Conservation (phyloP, 1,284 basidiomycete genomes). For the Trichosporon sp. region DNA sequence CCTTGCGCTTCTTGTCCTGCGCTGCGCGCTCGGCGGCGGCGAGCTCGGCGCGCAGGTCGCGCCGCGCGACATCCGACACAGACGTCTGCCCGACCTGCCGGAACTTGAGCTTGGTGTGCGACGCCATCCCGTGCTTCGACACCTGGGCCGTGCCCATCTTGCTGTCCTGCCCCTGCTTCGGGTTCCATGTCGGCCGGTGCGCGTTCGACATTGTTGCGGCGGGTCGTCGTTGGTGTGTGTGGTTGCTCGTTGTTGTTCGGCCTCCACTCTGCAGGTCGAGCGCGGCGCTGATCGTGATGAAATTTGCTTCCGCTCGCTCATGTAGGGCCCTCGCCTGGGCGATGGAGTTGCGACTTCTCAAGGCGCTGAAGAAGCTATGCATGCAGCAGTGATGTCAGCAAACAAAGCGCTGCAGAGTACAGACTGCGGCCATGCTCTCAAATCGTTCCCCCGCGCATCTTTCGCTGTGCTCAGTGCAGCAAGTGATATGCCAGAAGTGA, state of each 20-base stretch:
- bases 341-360: too few relatives aligned
- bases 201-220: constrained; percentile 47
- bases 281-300: not conserved
- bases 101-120: constrained; percentile 94
- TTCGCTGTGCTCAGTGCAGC: not conserved
- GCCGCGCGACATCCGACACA: constrained; percentile 64
- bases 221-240: not conserved
- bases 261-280: not conserved
- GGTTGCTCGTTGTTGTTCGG: not conserved
- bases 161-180: constrained; percentile 48
- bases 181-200: constrained; percentile 50
- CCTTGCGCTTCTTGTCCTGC: constrained; percentile 80
- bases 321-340: not conserved
- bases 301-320: not conserved
- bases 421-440: too few relatives aligned
- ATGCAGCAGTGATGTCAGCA: too few relatives aligned
- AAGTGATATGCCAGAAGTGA: constrained; percentile 1
- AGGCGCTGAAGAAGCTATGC: too few relatives aligned
- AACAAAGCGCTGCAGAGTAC: too few relatives aligned
- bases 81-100: constrained; percentile 83
- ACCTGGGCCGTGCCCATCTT: constrained; percentile 83
- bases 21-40: constrained; percentile 76
- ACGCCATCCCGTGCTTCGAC: constrained; percentile 82
- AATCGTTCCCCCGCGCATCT: too few relatives aligned
- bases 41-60: constrained; percentile 76